phyloP scores from a whole-genome alignment of 495 filamentous ascomycete species.

The Daldinia childiae region DNA sequence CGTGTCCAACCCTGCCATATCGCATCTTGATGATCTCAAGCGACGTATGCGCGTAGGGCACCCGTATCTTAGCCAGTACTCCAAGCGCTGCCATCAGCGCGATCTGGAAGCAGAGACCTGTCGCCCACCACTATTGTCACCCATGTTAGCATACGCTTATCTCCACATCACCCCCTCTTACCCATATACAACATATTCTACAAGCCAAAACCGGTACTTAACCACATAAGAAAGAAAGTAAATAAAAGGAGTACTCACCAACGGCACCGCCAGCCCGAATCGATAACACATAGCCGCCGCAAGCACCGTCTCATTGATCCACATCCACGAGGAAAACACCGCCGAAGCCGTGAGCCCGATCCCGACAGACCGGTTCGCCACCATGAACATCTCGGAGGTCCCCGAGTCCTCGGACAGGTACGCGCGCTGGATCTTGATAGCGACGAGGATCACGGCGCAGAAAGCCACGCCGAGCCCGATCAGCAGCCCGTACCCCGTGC shows the following conservation, averaged over 20 bases:
- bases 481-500: constrained; percentile 77
- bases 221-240: too few species aligned
- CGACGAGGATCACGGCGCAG: constrained; percentile 62
- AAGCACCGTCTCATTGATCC: constrained; percentile 75
- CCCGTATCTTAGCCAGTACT: constrained; percentile 80
- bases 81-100: constrained; percentile 84
- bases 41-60: constrained; percentile 79
- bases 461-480: constrained; percentile 72
- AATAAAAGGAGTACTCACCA: constrained; percentile 46
- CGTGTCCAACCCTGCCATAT: constrained; percentile 61
- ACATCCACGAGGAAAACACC: constrained; percentile 86
- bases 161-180: too few species aligned
- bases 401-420: constrained; percentile 77
- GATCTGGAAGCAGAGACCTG: constrained; percentile 68
- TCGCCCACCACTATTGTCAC: constrained; percentile 67
- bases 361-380: constrained; percentile 83
- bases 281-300: constrained; percentile 78
- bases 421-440: constrained; percentile 76
- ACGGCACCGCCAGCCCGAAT: constrained; percentile 83
- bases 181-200: too few species aligned
- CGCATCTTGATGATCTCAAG: constrained; percentile 64
- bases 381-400: constrained; percentile 89
- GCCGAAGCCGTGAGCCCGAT: constrained; percentile 82
- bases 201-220: too few species aligned
- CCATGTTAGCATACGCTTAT: neutral